Evolutionary conservation across 768 basidiomycete species (phyloP), one percentile per base, ranked within the genome.

Genomic region (Gloeopeniophorella convolvens): DNA sequence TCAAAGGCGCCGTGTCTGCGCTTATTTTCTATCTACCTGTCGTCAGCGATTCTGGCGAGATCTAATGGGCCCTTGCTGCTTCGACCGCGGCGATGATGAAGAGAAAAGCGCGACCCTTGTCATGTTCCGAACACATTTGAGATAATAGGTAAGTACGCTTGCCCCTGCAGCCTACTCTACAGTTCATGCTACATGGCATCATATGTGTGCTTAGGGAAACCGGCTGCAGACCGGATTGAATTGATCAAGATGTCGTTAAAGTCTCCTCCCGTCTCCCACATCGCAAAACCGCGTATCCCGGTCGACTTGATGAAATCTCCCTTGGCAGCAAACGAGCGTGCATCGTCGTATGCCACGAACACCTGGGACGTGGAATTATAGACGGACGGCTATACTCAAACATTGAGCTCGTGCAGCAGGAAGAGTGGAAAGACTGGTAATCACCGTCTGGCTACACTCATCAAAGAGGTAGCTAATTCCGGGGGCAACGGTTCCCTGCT

Each of bases 401-500:
- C 24, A 31, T 26, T 35, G 20, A 5, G 12, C 7, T 23, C 30
- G 59, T 41, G 45, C 13, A 31, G 18, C 5, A 34, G 31, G 2
- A 47, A 23, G 5, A 2, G 5, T 34, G 0, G 6, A 21, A 4
- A 40, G 15, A 8, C 6, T 30, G 7, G 3, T 3, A 69, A 79
- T 27, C 54, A 89, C 87, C 48, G 88, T 90, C 67, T 86, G 77
- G 54, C 78, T 84, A 69, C 87, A 89, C 5, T 72, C 60, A 52
- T 88, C 83, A 56, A 71, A 86, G 12, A 67, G 56, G 60, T 78
- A 76, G 8, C 62, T 59, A 59, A 85, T 79, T 3, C 77, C 78
- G 1, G 2, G 12, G 31, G 57, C 50, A 15, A 61, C 50, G 0
- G 40, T 50, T 11, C 56, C 56, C 3, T 51, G 4, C 11, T 15